Percentiles rank a stretch among this genome's conserved stretches.
Evolutionary conservation across 2,329 filamentous ascomycete species (phyloP).

Genomic region (Penicillium concentricum): DNA sequence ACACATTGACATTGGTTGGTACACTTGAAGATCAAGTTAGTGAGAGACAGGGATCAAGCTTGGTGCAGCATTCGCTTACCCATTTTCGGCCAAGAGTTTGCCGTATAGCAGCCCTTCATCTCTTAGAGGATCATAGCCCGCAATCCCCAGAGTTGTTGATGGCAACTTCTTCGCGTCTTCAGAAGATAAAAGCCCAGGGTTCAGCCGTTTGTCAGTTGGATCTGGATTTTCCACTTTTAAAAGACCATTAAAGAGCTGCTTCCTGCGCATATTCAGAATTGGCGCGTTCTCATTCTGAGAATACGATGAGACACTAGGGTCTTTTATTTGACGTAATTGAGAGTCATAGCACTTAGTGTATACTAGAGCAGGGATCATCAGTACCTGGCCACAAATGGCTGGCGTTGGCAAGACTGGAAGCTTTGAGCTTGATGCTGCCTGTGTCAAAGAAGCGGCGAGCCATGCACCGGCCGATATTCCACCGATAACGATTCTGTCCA

Average conservation of each 20-base stretch:
- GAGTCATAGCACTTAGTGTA: background rate
- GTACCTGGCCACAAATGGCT: background rate
- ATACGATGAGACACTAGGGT: background rate
- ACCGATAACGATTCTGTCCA: background rate
- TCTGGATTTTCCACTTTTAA: background rate
- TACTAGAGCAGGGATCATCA: background rate
- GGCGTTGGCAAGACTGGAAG: background rate
- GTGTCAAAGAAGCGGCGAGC: background rate
- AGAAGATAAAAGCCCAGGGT: background rate
- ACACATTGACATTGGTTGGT: background rate
- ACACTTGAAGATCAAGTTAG: background rate
- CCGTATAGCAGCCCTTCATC: background rate
- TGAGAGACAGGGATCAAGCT: background rate
- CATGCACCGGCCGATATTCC: background rate
- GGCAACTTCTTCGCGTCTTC: background rate
- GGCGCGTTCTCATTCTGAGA: background rate
- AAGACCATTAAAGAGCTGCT: background rate
- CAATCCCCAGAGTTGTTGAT: background rate
- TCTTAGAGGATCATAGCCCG: background rate
- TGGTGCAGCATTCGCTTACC: background rate
- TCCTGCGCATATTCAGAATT: background rate
- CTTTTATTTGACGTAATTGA: background rate
- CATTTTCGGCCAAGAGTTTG: background rate
- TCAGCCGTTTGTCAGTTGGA: background rate
- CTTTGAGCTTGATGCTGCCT: background rate